Evolutionary conservation across 2,329 filamentous ascomycete species (phyloP), one percentile per base, ranked within the genome.

Genomic region (Onygenales sp.): DNA sequence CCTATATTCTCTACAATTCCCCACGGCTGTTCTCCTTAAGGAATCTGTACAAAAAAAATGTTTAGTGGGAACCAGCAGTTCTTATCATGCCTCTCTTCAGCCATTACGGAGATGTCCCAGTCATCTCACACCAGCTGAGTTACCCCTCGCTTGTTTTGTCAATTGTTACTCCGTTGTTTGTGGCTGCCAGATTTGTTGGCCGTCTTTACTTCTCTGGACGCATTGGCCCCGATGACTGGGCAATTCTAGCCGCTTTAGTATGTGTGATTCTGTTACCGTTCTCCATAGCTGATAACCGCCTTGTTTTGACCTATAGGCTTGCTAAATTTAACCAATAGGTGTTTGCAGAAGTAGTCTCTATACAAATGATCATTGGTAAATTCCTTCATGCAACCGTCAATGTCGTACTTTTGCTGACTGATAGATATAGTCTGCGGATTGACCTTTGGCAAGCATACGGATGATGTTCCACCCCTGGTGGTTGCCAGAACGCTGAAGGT

Each of bases 81-180:
- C n/a, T 44, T 50, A 49, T 43, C 35, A 62, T 61, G 56, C 60
- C 59, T 14, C 21, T 60, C 13, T 59, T 61, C 45, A 62, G 59
- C 41, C 55, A 63, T 45, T 63, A 62, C 54, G 60, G 59, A 36
- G 56, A 60, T 51, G 51, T 62, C 41, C 55, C 55, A 14, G 58
- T 63, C 53, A 57, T 57, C 43, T 62, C 59, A 9, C 50, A 52
- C 43, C 43, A 47, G 7, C 54, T 59, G 17, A 55, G 57, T 6
- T 52, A 55, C 38, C 60, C 58, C 9, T 54, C 58, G 2, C 56
- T 60, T n/a, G 56, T 62, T 43, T 61, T 60, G 46, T 52, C 55
- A 3, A 58, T 61, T 31, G 36, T 60, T 13, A 61, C 59, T 14
- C 59, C 59, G 13, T 42, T 62, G 11, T 55, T 60, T 42, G 55